Conservation (phyloP, 1,139 yeast genomes). For the Schizosaccharomyces versatilis region DNA sequence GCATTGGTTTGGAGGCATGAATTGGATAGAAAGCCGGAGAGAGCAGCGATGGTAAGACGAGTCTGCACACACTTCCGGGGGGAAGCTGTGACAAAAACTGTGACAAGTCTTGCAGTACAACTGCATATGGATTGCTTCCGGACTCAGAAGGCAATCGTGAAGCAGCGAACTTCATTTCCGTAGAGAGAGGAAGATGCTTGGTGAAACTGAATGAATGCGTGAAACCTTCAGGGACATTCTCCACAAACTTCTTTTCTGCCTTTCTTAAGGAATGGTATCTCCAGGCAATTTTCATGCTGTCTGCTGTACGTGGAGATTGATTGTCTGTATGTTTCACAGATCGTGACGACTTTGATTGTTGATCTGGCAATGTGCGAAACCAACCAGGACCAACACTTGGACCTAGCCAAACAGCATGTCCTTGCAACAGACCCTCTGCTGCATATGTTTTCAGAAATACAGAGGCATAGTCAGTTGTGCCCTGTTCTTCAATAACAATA, state of each 20-base stretch:
- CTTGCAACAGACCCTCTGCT: slow-evolving; percentile 56
- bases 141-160: background rate
- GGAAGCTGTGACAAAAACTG: slow-evolving; percentile 7
- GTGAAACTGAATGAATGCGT: background rate
- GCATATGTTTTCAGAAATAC: slow-evolving; percentile 48
- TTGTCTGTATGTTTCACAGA: slow-evolving; percentile 34
- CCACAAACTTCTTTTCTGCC: background rate
- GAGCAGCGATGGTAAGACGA: slow-evolving; percentile 52
- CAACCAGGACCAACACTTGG: slow-evolving; percentile 37
- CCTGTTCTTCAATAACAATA: slow-evolving; percentile 62
- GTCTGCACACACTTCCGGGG: slow-evolving; percentile 26
- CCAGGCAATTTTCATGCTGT: slow-evolving; percentile 56
- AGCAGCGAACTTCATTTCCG: background rate
- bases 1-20: slow-evolving; percentile 25
- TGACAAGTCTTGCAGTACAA: slow-evolving; percentile 8
- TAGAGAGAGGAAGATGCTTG: background rate
- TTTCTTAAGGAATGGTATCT: slow-evolving; percentile 40
- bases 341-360: background rate
- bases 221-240: background rate
- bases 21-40: slow-evolving; percentile 61
- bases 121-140: slow-evolving; percentile 5
- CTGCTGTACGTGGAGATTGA: background rate
- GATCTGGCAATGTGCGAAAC: slow-evolving; percentile 51
- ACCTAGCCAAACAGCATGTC: slow-evolving; percentile 27
- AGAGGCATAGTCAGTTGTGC: slow-evolving; percentile 75